phyloP scores from a whole-genome alignment of 495 filamentous ascomycete species.

The Thozetella sp. region DNA sequence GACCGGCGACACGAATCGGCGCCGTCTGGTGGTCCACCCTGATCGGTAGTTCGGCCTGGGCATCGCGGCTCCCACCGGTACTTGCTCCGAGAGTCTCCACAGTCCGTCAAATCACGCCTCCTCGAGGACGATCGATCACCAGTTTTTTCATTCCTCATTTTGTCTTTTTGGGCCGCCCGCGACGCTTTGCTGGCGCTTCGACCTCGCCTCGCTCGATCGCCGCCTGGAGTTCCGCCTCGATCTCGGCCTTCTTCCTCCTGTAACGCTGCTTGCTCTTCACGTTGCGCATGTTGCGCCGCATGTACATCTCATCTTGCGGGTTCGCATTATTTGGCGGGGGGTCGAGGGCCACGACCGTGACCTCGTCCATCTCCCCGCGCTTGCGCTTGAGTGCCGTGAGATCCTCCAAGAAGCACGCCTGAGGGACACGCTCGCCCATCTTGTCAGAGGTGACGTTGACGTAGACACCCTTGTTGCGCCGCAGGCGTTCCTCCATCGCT shows the following conservation, averaged over 20 bases:
- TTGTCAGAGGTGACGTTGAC: slow-evolving; percentile 34
- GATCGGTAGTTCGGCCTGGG: no score
- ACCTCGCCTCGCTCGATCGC: background rate
- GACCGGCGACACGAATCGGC: no score
- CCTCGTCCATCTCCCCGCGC: slow-evolving; percentile 56
- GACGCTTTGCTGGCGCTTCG: background rate
- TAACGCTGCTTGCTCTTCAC: slow-evolving; percentile 7
- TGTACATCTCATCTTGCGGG: slow-evolving; percentile 28
- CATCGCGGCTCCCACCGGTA: no score
- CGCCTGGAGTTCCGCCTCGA: slow-evolving; percentile 1
- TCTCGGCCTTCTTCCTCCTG: slow-evolving; percentile 24
- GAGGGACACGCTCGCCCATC: slow-evolving; percentile 34
- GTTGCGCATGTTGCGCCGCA: slow-evolving; percentile 22
- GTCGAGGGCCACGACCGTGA: slow-evolving; percentile 45
- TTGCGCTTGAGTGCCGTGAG: slow-evolving; percentile 50
- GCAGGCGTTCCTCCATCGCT: slow-evolving; percentile 28
- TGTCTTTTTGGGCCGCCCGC: background rate
- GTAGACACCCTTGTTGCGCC: slow-evolving; percentile 27
- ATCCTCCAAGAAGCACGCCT: slow-evolving; percentile 45
- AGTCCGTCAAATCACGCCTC: no score
- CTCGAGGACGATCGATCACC: no score
- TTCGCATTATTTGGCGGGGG: slow-evolving; percentile 32
- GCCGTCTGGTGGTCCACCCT: no score
- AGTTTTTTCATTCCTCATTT: no score
- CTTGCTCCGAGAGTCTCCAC: no score